Evolutionary conservation across 768 basidiomycete genomes (phyloP).

Genomic region (Amanita muscaria): DNA sequence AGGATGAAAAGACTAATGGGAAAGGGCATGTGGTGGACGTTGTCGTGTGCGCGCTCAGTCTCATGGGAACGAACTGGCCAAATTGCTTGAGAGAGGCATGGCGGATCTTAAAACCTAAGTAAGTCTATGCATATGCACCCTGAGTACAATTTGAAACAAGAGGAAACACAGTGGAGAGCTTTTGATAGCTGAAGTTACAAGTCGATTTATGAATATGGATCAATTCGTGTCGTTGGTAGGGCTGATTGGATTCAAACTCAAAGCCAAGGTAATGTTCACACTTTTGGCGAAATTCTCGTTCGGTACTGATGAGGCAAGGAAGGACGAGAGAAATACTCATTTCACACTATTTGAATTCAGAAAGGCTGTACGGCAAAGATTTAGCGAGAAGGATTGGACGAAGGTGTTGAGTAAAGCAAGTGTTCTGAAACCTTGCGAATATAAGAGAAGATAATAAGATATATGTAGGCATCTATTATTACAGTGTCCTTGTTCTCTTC

Average conservation of each 20-base stretch:
- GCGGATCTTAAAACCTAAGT: slow-evolving; percentile 81
- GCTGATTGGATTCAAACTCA: slow-evolving; percentile 66
- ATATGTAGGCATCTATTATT: too few species aligned
- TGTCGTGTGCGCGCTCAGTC: slow-evolving; percentile 86
- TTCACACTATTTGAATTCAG: slow-evolving; percentile 79
- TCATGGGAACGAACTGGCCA: slow-evolving; percentile 99
- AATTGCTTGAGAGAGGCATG: slow-evolving; percentile 82
- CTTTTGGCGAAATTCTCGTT: neutral
- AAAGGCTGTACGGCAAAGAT: slow-evolving; percentile 42
- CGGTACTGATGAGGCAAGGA: slow-evolving; percentile 5
- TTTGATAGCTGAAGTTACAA: slow-evolving; percentile 84
- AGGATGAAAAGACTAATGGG: slow-evolving; percentile 31
- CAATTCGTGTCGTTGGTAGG: slow-evolving; percentile 56
- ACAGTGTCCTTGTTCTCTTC: too few species aligned
- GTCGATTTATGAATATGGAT: slow-evolving; percentile 63
- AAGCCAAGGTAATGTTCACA: slow-evolving; percentile 46
- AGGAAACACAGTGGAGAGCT: slow-evolving; percentile 54
- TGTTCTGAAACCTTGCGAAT: slow-evolving; percentile 83
- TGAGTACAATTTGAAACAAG: neutral
- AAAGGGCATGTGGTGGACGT: slow-evolving; percentile 81
- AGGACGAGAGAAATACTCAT: slow-evolving; percentile 81
- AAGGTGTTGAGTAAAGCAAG: slow-evolving; percentile 41
- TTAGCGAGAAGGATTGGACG: slow-evolving; percentile 52
- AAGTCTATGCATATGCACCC: slow-evolving; percentile 17
- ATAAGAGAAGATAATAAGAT: slow-evolving; percentile 64